These are phyloP conservation scores for Trichoderma brevicompactum DNA, from an alignment of 2,329 filamentous ascomycete genomes.

Conservation along the genomic window DNA sequence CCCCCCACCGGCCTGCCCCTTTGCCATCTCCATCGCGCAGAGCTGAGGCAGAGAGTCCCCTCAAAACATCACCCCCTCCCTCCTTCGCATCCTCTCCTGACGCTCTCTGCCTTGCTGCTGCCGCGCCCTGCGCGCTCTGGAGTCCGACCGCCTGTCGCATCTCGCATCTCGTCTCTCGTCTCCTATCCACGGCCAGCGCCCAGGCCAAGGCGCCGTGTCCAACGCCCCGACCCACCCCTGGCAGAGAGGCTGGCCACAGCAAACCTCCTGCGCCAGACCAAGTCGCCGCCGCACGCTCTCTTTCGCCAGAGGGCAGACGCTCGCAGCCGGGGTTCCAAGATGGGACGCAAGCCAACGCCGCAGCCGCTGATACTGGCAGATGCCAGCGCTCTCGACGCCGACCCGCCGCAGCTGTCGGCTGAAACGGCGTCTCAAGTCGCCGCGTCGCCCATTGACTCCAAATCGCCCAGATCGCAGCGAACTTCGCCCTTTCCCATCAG, in stretches of 20 bases:
- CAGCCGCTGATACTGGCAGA: conserved; percentile 61
- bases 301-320: conserved; percentile 8
- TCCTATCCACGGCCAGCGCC: conserved; percentile 21
- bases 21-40: conserved; percentile 26
- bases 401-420: conserved; percentile 36
- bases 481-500: conserved; percentile 52
- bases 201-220: conserved; percentile 11
- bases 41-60: conserved; percentile 21
- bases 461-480: conserved; percentile 50
- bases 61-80: conserved; percentile 1
- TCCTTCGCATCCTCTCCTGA: conserved; percentile 22
- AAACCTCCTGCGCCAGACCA: conserved; percentile 26
- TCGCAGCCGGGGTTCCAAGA: conserved; percentile 36
- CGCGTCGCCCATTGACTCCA: conserved; percentile 44
- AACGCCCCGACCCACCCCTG: conserved; percentile 36
- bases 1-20: conserved; percentile 27
- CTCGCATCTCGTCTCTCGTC: neutral
- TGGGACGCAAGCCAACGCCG: conserved; percentile 63
- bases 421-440: conserved; percentile 37
- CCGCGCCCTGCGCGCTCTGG: conserved; percentile 23
- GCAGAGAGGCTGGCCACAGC: conserved; percentile 21
- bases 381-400: conserved; percentile 40
- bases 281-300: conserved; percentile 20
- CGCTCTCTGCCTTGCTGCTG: conserved; percentile 22
- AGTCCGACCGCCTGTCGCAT: conserved; percentile 14